Percentiles rank a stretch among this genome's conserved stretches.
phyloP scores from a whole-genome alignment of 352 stramenopile genomes.

The Globisporangium lucens region DNA sequence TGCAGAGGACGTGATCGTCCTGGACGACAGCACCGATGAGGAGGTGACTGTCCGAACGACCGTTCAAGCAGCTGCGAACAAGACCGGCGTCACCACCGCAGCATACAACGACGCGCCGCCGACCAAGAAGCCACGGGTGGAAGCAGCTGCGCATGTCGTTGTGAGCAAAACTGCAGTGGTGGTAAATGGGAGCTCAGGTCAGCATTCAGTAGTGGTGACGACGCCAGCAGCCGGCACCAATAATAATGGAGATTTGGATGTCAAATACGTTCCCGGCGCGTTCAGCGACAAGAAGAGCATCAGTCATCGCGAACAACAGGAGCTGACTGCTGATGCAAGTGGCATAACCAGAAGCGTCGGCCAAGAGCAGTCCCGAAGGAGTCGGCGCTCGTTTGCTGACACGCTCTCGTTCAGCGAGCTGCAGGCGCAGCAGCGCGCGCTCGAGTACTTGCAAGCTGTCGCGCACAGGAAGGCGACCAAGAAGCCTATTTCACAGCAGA shows the following conservation, averaged over 20 bases:
- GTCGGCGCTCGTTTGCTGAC: conserved; percentile 32
- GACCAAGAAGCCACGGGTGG: conserved; percentile 14
- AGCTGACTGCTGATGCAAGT: not conserved
- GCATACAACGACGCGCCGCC: not conserved
- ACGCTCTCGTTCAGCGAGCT: conserved; percentile 55
- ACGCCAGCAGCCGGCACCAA: not conserved
- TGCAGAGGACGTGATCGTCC: conserved; percentile 33
- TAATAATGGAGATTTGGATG: conserved; percentile 2
- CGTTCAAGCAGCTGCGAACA: conserved; percentile 3
- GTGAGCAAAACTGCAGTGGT: not conserved
- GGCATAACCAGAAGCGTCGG: not conserved
- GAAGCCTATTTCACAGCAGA: conserved; percentile 14
- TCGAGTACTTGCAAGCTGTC: conserved; percentile 26
- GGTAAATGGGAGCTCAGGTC: not conserved
- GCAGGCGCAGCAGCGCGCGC: conserved; percentile 55
- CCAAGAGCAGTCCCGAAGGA: conserved; percentile 7
- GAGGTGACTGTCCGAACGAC: conserved; percentile 4
- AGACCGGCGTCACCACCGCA: not conserved
- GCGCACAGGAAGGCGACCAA: conserved; percentile 13
- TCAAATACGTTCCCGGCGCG: conserved; percentile 8
- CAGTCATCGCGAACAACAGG: not conserved
- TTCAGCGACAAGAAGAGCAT: conserved; percentile 2
- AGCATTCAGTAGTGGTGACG: not conserved
- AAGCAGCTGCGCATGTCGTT: not conserved
- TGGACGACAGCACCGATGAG: conserved; percentile 57